Base-by-base conservation (phyloP, 306 rosid species). In the Sicyos edulis region DNA sequence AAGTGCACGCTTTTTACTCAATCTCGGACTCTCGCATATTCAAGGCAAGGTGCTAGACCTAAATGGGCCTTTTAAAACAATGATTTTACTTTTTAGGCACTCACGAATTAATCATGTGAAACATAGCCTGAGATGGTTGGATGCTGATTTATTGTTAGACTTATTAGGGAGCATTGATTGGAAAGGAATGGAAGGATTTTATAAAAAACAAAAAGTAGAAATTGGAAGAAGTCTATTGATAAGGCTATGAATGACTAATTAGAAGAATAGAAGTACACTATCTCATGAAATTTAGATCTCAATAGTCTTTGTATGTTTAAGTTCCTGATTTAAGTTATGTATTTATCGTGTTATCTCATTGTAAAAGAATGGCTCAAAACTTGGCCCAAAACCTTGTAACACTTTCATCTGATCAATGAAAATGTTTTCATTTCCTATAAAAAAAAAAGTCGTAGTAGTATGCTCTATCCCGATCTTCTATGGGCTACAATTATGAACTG, bases 61-160 rank as follows among this genome's bases (percentile, higher is more conserved):
- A 5, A 32, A 5, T 32, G 37, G 4, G 37, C 37, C 37, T 32
- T 32, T 32, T 32, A 32, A 32, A 32, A 32, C 37, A 32, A 3
- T 32, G 37, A 32, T 32, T 4, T n/a, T n/a, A n/a, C n/a, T n/a
- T n/a, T n/a, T 40, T 67, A 44, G 55, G 20, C 52, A 20, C 55
- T 45, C 22, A 12, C 6, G 17, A 19, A 44, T 45, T 66, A 40
- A 29, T 64, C 34, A 45, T 66, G 55, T 66, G 24, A 24, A 24
- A 22, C 14, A 4, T 32, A 66, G 54, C 55, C 0, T 66, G 71
- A 20, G n/a, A 6, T 67, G 55, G 26, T 20, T 67, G 55, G 55
- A 12, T 67, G 40, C 37, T 67, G 17, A 19, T 66, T 67, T 45
- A 45, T 67, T 67, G 40, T 66, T 66, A 11, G 19, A 15, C 42